Base-by-base conservation (phyloP, 2,329 filamentous ascomycete species). In the Anisogramma anomala region DNA sequence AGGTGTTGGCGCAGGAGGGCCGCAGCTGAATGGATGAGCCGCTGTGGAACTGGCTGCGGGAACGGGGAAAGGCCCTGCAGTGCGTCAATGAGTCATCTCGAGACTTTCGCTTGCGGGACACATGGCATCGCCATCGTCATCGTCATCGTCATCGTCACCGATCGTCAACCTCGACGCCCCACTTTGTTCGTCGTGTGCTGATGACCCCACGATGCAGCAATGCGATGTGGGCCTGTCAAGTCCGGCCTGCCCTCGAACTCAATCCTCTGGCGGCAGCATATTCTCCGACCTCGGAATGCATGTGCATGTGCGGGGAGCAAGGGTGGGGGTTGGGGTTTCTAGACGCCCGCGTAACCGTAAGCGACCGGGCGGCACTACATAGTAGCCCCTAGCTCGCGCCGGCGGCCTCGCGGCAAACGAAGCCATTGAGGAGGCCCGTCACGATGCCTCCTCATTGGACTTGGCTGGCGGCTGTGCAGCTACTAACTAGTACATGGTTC, bases 391-490 rank as follows among this genome's bases (percentile, higher is more conserved):
- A 26, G n/a, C n/a, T n/a, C n/a, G n/a, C n/a, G n/a, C n/a, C n/a
- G n/a, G n/a, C n/a, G n/a, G n/a, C n/a, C n/a, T n/a, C n/a, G n/a
- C n/a, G n/a, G n/a, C n/a, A n/a, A n/a, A n/a, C n/a, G n/a, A n/a
- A n/a, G n/a, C n/a, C n/a, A n/a, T 25, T 25, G 11, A 25, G 11
- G 11, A 25, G 9, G n/a, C 4, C 7, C 27, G 7, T 30, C 13
- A 30, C 27, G 8, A 30, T 14, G 27, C 3, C 11, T 27, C 25
- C 39, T 39, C 27, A 47, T 47, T 47, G 45, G 45, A 25, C 32
- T 27, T 7, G 31, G 20, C 36, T 32, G 45, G 45, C 45, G 45
- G 42, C 42, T 45, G 38, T 34, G 39, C 32, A 36, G 34, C 36
- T 36, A 35, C 34, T n/a, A n/a, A 5, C 11, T 19, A 23, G 19